Conservation (phyloP, 441 rosid species). For the Adansonia gregorii region DNA sequence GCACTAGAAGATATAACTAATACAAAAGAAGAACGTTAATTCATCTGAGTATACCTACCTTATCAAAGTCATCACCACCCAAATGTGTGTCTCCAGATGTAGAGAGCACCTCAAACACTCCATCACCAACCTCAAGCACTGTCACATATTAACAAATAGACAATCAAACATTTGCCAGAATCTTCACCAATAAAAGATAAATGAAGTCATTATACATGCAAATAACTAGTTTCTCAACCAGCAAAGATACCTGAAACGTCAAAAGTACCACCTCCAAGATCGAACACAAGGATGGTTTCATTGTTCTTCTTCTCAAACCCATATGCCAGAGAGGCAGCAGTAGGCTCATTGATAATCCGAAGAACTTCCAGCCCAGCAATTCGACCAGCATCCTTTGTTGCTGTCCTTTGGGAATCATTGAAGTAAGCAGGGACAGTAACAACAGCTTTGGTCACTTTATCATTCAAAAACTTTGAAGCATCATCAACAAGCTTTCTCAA, state of each 20-base stretch:
- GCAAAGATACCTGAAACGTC: slow-evolving; percentile 72
- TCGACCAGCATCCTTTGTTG: slow-evolving; percentile 97
- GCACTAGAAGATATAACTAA: background rate
- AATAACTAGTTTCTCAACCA: background rate
- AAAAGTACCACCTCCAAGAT: slow-evolving; percentile 83
- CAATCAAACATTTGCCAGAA: background rate
- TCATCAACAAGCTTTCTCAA: slow-evolving; percentile 97
- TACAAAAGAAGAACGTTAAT: background rate
- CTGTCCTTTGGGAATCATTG: slow-evolving; percentile 95
- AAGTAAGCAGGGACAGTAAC: slow-evolving; percentile 97
- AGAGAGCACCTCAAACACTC: slow-evolving; percentile 92
- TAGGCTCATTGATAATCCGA: slow-evolving; percentile 92
- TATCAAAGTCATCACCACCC: slow-evolving; percentile 98
- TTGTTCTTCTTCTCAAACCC: slow-evolving; percentile 93
- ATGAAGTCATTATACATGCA: background rate
- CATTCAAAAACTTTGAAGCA: slow-evolving; percentile 93
- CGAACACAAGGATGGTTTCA: slow-evolving; percentile 91
- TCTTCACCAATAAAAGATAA: background rate
- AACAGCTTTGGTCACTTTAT: slow-evolving; percentile 90
- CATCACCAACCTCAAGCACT: slow-evolving; percentile 98
- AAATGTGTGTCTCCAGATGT: slow-evolving; percentile 96
- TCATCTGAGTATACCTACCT: slow-evolving; percentile 41
- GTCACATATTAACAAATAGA: slow-evolving; percentile 26
- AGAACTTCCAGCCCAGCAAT: slow-evolving; percentile 96
- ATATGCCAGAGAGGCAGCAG: slow-evolving; percentile 96